A percentile compares a stretch with the other conserved stretches of the same genome.
These are phyloP conservation scores for Diospyros lotus DNA, from an alignment of 148 eudicot species.

Conservation along the genomic window DNA sequence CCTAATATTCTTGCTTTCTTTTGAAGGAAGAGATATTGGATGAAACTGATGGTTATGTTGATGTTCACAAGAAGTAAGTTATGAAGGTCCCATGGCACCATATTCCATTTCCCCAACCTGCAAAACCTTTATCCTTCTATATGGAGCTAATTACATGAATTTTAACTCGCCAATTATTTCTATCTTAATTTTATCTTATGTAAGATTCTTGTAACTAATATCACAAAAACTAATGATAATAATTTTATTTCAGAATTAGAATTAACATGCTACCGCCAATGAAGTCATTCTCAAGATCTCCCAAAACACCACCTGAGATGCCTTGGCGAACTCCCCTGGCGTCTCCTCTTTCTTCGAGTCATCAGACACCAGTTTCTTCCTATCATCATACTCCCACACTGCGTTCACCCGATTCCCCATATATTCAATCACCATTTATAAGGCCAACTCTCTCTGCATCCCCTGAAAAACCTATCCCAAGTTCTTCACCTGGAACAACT, in stretches of 20 bases:
- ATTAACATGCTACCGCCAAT: constrained; percentile 51
- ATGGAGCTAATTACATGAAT: too few species aligned
- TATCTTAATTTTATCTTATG: too few species aligned
- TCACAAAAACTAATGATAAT: not conserved
- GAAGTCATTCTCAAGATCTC: constrained; percentile 44
- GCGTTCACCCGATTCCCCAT: constrained; percentile 52
- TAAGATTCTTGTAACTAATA: not conserved
- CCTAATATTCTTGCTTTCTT: not conserved
- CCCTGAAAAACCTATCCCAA: constrained; percentile 37
- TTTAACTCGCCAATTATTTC: too few species aligned
- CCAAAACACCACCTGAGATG: constrained; percentile 30
- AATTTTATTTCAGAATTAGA: constrained; percentile 38
- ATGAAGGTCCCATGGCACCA: not conserved
- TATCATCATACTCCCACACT: constrained; percentile 29
- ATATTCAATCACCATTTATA: constrained; percentile 44
- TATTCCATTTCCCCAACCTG: not conserved
- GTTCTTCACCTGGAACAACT: constrained; percentile 34
- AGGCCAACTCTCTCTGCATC: constrained; percentile 48
- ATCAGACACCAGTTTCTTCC: constrained; percentile 32
- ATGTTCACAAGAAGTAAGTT: constrained; percentile 69
- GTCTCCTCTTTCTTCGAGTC: constrained; percentile 47
- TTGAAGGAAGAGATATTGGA: constrained; percentile 66
- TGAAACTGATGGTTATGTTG: constrained; percentile 74
- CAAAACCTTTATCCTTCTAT: too few species aligned
- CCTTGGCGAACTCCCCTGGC: constrained; percentile 29